Base-by-base conservation (phyloP, 805 yeast species). In the Myxozyma nipponensis region DNA sequence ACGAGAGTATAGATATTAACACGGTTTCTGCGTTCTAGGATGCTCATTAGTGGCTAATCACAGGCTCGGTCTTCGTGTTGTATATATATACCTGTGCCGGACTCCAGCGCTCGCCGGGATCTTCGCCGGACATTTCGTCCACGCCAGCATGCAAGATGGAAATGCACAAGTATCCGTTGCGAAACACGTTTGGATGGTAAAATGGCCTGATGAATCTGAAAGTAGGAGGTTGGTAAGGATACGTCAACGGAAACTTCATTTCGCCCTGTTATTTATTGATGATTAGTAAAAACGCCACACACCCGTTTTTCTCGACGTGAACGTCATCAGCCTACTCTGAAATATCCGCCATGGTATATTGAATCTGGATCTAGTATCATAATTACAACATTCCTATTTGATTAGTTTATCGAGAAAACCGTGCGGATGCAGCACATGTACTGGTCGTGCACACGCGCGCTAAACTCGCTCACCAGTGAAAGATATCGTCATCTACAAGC, bases 141-240 rank as follows among this genome's bases (percentile, higher is more conserved):
- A 96, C 97, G 17, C 91, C 85, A 59, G 84, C 86, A 69, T 91
- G 98, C 54, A 91, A 74, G 57, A 91, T 91, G 46, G 96, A 87
- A 54, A 90, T 89, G 74, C 98, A 91, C 42, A 93, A 75, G 59
- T 95, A 73, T 17, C 98, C 98, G 69, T 90, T 96, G 54, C 87
- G 78, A 70, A 91, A 91, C 48, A 91, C 95, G 67, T 91, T 91
- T 23, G 98, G 98, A 34, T 91, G 98, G 71, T 82, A 90, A 60
- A 91, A 86, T 39, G 95, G 84, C 13, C 97, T 96, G 5, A 91
- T 83, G 74, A 91, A 91, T 61, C 95, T 76, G 72, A 89, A 91
- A 34, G 84, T 80, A 39, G 98, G 98, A 25, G 98, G 98, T 21
- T 86, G 74, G 65, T 79, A 91, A 2, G 98, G 98, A 70, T 83